Evolutionary conservation across 371 early-diverging fungal genomes (phyloP), one percentile per base, ranked within the genome.

Genomic region (Mortierella sp.): DNA sequence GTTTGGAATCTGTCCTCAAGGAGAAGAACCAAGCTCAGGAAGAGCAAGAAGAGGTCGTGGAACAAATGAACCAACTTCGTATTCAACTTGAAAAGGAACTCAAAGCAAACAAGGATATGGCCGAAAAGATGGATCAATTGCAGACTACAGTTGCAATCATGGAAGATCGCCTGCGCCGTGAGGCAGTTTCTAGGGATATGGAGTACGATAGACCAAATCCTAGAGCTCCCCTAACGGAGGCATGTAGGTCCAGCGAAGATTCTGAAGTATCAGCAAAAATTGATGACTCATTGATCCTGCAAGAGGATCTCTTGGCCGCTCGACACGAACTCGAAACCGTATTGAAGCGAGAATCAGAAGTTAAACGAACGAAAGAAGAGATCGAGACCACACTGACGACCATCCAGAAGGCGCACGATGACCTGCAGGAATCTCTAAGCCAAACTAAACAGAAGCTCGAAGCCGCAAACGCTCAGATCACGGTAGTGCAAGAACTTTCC

Each of bases 301-400:
- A 71, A 47, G 69, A 68, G 36, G 48, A 71, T 15, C 69, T 68
- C 11, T 58, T 45, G 40, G 41, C 87, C 61, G 74, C 87, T 64
- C 60, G 77, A 21, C 84, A 89, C 81, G 77, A 88, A 47, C 76
- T 85, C 57, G 85, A 87, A 70, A 40, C 74, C 24, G 60, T 77
- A 73, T 61, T 70, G 62, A 36, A 83, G 68, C 63, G 65, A 3
- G 67, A 87, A 60, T 58, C 83, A 32, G 81, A 86, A 59, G 61
- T 69, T 9, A 48, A 64, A 24, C 38, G 83, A 43, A 70, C 73
- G 57, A 65, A 76, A 32, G 65, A 69, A 38, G 67, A 65, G 43
- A 36, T 62, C 48, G 84, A 70, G 45, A 38, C 58, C 13, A 40
- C 53, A 1, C 52, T 83, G 11, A 9, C 69, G 2, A 43, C 36